Conservation (phyloP, 2,329 filamentous ascomycete genomes). For the Cladophialophora yegresii region DNA sequence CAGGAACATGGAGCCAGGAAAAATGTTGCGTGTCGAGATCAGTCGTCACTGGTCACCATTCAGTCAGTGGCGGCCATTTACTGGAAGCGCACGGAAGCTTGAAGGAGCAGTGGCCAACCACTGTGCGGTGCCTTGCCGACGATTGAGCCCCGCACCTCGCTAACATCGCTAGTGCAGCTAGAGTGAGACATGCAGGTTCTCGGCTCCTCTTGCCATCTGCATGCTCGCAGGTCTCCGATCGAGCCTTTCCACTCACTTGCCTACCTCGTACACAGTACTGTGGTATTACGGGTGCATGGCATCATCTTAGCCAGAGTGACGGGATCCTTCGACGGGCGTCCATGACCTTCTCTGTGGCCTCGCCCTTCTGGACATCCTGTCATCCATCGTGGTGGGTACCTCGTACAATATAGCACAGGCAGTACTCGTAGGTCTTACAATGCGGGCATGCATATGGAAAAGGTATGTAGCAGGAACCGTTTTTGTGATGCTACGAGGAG, state of each 20-base stretch:
- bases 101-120: background rate
- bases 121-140: background rate
- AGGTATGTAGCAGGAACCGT: background rate
- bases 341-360: background rate
- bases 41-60: background rate
- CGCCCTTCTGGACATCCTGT: background rate
- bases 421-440: background rate
- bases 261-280: too few species aligned
- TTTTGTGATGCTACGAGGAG: background rate
- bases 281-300: background rate
- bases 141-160: background rate
- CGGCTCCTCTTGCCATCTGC: background rate
- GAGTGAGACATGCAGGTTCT: slow-evolving; percentile 10
- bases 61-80: background rate
- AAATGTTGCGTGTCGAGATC: background rate
- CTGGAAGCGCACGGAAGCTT: background rate
- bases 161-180: background rate
- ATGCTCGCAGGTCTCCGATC: background rate
- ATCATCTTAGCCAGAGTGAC: background rate
- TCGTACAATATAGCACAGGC: too few species aligned
- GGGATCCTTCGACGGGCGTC: background rate
- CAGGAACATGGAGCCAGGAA: slow-evolving; percentile 1
- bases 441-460: background rate
- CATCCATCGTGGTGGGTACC: background rate
- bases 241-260: background rate